Conservation (phyloP, 108 stramenopile species). For the Skeletonema grethae region DNA sequence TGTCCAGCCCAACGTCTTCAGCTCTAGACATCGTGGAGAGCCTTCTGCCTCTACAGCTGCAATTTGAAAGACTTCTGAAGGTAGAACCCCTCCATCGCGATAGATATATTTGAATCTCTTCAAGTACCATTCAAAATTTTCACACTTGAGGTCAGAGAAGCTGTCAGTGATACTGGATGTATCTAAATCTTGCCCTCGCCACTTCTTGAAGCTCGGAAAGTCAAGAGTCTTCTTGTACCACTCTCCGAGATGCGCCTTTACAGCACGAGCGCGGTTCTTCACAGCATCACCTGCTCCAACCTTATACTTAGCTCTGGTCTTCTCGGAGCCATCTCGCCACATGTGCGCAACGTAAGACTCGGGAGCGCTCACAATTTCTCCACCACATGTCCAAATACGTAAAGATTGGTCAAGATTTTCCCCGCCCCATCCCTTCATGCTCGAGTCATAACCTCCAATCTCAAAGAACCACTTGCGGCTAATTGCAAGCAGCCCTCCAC, state of each 20-base stretch:
- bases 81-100: constrained; percentile 37
- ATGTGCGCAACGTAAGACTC: constrained; percentile 47
- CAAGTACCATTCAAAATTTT: constrained; percentile 45
- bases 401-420: constrained; percentile 47
- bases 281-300: constrained; percentile 40
- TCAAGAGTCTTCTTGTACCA: constrained; percentile 43
- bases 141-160: constrained; percentile 24
- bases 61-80: constrained; percentile 45
- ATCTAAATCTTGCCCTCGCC: constrained; percentile 27
- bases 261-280: constrained; percentile 40
- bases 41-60: constrained; percentile 6
- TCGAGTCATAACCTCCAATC: constrained; percentile 47
- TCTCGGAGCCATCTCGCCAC: constrained; percentile 38
- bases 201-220: constrained; percentile 35
- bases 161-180: constrained; percentile 39
- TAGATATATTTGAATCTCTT: constrained; percentile 40
- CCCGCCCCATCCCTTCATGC: constrained; percentile 47
- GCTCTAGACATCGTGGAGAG: constrained; percentile 24
- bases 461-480: constrained; percentile 52
- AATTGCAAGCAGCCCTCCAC: constrained; percentile 43
- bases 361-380: constrained; percentile 45
- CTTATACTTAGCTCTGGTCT: constrained; percentile 44
- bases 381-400: constrained; percentile 51
- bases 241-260: constrained; percentile 42
- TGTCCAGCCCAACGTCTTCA: constrained; percentile 40